Percentiles rank a stretch among this genome's conserved stretches.
Conservation (phyloP, 768 basidiomycete genomes). For the Kondoa malvinella region DNA sequence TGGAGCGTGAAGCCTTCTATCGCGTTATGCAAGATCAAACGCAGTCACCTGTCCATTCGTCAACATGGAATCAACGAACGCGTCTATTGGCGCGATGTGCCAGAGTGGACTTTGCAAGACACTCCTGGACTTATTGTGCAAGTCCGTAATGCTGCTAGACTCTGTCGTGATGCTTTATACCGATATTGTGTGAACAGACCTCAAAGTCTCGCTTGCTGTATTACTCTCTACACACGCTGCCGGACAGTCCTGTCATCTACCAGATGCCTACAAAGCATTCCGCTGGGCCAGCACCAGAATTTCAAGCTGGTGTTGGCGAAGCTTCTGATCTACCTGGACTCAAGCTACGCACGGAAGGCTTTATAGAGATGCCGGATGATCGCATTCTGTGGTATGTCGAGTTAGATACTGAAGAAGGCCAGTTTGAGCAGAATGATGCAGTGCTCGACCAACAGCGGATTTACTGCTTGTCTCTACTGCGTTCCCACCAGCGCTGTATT, state of each 20-base stretch:
- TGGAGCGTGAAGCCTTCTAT: constrained; percentile 17
- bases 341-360: constrained; percentile 10
- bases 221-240: background rate
- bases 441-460: constrained; percentile 1
- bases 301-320: constrained; percentile 16
- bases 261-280: background rate
- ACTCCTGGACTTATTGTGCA: constrained; percentile 7
- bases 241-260: background rate
- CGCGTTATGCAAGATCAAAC: constrained; percentile 17
- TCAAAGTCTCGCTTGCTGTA: constrained; percentile 2
- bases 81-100: constrained; percentile 16
- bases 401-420: background rate
- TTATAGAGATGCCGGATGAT: constrained; percentile 10
- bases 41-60: constrained; percentile 13
- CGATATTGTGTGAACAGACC: background rate
- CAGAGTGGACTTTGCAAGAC: background rate
- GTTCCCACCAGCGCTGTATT: constrained; percentile 11
- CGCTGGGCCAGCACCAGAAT: constrained; percentile 1
- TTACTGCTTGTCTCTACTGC: constrained; percentile 14
- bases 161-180: background rate
- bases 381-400: constrained; percentile 6
- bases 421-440: background rate
- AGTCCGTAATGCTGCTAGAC: background rate
- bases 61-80: constrained; percentile 16
- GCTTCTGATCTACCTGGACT: constrained; percentile 9